Evolutionary conservation across 371 early-diverging fungal species (phyloP), one percentile per base, ranked within the genome.

Genomic region (Coemansia linderi): DNA sequence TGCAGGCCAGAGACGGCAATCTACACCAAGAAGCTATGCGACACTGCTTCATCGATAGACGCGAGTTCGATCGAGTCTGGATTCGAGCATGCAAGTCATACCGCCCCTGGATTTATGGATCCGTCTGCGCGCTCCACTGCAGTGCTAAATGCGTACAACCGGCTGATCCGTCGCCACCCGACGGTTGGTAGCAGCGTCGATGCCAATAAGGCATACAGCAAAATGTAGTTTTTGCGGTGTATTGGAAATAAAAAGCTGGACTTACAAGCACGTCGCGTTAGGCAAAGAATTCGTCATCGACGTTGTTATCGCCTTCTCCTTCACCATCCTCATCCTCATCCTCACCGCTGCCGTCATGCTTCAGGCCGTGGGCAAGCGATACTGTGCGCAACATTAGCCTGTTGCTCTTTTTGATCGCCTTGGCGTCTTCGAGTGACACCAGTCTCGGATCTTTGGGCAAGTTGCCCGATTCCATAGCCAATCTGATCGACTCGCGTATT

Each of bases 221-320:
- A 57, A 24, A 62, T 68, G 15, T 68, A 67, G 37, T n/a, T 6
- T n/a, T 5, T 0, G 1, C 40, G 10, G 3, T 33, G 10, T 44
- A 15, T 10, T 19, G 17, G 2, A 10, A 43, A n/a, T 39, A 27
- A 36, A 63, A 41, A 46, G 22, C 22, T 15, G 13, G 27, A 41
- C 46, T 19, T 44, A 44, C 19, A 19, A 44, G 10, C 50, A 27
- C 0, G 10, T 3, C 24, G 46, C 19, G 24, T 29, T 69, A 73
- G 22, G 57, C 76, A 67, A 76, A 76, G 46, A 76, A 76, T 41
- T 72, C 76, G 41, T 75, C 76, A 2, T 71, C 65, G 13, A 68
- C 67, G 1, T 64, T 59, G 3, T 31, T 19, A 13, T 3, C 33
- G 33, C 33, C 33, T 33, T 33, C 50, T 0, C 39, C 63, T 1